phyloP scores from a whole-genome alignment of 768 basidiomycete species.

The Podaxis pistillaris region DNA sequence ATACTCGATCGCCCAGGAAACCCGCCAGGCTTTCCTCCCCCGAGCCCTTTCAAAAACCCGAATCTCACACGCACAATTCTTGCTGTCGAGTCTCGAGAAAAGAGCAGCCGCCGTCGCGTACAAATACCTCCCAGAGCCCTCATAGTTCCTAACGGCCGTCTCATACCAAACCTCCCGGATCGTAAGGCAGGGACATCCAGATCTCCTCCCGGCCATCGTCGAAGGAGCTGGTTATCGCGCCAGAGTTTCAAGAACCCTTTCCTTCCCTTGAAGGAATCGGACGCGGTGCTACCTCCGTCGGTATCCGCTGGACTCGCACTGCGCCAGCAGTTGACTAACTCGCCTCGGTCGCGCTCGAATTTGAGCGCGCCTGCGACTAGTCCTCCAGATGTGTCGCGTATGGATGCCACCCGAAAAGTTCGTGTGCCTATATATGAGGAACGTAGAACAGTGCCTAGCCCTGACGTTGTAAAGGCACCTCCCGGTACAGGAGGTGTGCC shows the following conservation, averaged over 20 bases:
- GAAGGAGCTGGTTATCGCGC: constrained; percentile 29
- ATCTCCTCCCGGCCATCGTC: constrained; percentile 28
- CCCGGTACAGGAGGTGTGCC: constrained; percentile 5
- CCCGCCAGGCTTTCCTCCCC: constrained; percentile 22
- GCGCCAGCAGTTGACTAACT: constrained; percentile 13
- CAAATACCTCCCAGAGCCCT: constrained; percentile 24
- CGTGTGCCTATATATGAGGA: constrained; percentile 5
- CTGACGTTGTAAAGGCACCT: not conserved
- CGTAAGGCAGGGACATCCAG: constrained; percentile 27
- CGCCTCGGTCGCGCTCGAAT: constrained; percentile 12
- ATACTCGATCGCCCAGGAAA: constrained; percentile 29
- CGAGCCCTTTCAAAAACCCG: constrained; percentile 24
- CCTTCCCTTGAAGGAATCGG: constrained; percentile 34
- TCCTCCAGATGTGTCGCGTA: not conserved
- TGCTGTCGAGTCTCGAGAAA: constrained; percentile 14
- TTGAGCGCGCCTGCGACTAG: constrained; percentile 22
- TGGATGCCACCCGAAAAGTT: not conserved
- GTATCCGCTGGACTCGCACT: constrained; percentile 17
- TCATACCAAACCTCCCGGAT: constrained; percentile 22
- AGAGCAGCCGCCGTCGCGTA: constrained; percentile 4
- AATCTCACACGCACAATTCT: constrained; percentile 19
- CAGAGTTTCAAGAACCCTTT: constrained; percentile 35
- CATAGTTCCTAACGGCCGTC: constrained; percentile 22
- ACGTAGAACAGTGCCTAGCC: not conserved
- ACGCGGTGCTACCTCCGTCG: constrained; percentile 20